Base-by-base conservation (phyloP, 495 filamentous ascomycete species). In the Massariosphaeria phaeospora region DNA sequence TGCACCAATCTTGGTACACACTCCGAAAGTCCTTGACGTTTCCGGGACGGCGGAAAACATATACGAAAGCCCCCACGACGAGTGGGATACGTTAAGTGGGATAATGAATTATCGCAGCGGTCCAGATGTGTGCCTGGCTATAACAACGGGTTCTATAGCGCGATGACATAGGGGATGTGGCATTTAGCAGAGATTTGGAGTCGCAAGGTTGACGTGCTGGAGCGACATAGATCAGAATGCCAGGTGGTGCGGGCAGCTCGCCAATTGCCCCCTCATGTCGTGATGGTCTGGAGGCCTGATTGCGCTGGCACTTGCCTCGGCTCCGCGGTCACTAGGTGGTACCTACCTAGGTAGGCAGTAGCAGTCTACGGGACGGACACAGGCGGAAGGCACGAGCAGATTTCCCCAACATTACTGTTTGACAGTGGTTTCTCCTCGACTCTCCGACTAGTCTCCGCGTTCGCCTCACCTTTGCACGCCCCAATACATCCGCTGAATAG, bases 41-140 rank as follows among this genome's bases (percentile, higher is more conserved):
- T 15, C 54, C 54, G 44, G 46, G 34, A 40, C 29, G n/a, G 17
- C 29, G 46, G 54, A 51, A 43, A 21, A 29, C 45, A 33, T 48
- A 11, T 12, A 2, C 23, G 31, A n/a, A 17, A 11, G 34, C 54
- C 36, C 46, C 45, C 38, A 44, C 42, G 39, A 10, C 11, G 12
- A 31, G 54, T 51, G 54, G 54, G 54, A 50, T 57, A 30, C 30
- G 43, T 25, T 4, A 25, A 24, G 10, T 44, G 7, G 15, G 18
- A 21, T 27, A 10, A 25, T 24, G 9, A 12, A 5, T 31, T 29
- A 25, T 46, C 2, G 42, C 36, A 10, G 17, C 8, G 30, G n/a
- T n/a, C n/a, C 30, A 33, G n/a, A 33, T 33, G 8, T n/a, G n/a
- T 33, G n/a, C 11, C 8, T 21, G 11, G 27, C 18, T 8, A 48